These are phyloP conservation scores for Vanrija sp. DNA, from an alignment of 1,284 basidiomycete species.

Conservation along the genomic window DNA sequence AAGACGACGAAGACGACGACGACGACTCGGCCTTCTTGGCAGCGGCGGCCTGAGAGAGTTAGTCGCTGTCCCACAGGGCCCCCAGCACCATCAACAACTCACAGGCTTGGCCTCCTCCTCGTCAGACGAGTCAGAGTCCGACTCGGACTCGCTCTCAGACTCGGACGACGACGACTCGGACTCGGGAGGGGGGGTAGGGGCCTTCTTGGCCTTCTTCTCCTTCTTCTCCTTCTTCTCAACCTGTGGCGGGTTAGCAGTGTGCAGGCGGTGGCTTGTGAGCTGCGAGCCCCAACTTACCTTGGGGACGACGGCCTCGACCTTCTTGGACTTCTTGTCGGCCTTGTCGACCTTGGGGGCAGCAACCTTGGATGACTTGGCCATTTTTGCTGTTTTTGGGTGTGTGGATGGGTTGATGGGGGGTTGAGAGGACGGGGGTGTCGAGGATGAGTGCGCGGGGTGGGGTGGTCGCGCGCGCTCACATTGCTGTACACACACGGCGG, in stretches of 20 bases:
- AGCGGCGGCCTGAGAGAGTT: slow-evolving; percentile 2
- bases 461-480: neutral
- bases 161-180: slow-evolving; percentile 18
- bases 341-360: slow-evolving; percentile 14
- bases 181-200: slow-evolving; percentile 40
- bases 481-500: no score
- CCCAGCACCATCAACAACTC: no score
- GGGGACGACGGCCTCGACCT: slow-evolving; percentile 8
- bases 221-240: slow-evolving; percentile 29
- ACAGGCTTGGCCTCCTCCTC: slow-evolving; percentile 21
- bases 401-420: neutral
- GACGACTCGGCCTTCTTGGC: slow-evolving; percentile 2
- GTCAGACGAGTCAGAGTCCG: slow-evolving; percentile 12
- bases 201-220: slow-evolving; percentile 49
- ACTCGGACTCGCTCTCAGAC: slow-evolving; percentile 30
- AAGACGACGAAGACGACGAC: neutral
- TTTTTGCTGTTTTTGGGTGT: slow-evolving; percentile 27
- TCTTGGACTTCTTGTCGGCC: slow-evolving; percentile 31
- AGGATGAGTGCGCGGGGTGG: neutral
- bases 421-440: neutral
- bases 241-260: no score
- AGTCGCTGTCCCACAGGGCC: no score
- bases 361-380: slow-evolving; percentile 48
- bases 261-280: neutral
- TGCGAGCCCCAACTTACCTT: slow-evolving; percentile 5